These are phyloP conservation scores for Mitragyna speciosa DNA, from an alignment of 257 asterid species.

Conservation along the genomic window DNA sequence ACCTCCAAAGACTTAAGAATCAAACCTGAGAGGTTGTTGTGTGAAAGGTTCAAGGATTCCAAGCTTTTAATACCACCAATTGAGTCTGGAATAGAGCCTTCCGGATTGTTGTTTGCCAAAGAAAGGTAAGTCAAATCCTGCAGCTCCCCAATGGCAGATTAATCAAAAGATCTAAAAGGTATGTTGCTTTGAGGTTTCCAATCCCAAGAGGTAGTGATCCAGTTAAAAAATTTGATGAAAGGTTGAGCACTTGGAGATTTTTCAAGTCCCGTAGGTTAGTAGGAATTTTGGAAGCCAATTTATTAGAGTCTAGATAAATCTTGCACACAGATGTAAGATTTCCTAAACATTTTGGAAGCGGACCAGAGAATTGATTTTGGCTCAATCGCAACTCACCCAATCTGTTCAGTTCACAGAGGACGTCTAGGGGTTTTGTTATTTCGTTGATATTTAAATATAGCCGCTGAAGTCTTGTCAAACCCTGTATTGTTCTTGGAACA, in stretches of 20 bases:
- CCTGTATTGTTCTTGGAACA: neutral
- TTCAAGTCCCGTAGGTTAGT: no score
- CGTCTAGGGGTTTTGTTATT: conserved; percentile 6
- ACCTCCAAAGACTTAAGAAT: conserved; percentile 30
- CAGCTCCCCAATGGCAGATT: no score
- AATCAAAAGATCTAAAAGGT: no score
- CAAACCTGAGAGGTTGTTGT: conserved; percentile 28
- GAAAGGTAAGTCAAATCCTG: no score
- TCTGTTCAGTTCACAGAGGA: conserved; percentile 15
- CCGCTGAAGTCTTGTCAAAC: neutral
- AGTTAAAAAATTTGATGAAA: no score
- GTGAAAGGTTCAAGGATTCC: conserved; percentile 24
- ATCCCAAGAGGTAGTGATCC: no score
- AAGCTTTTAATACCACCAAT: no score
- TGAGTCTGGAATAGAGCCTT: no score
- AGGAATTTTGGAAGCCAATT: conserved; percentile 24
- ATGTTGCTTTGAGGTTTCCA: no score
- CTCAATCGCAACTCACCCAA: conserved; percentile 9
- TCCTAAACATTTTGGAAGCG: conserved; percentile 34
- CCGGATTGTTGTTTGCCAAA: no score
- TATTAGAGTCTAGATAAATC: conserved; percentile 18
- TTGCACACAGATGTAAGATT: conserved; percentile 9
- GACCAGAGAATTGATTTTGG: conserved; percentile 22
- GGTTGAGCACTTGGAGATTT: no score
- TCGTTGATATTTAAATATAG: neutral